Base-by-base conservation (phyloP, 768 basidiomycete species). In the Saitozyma podzolica region DNA sequence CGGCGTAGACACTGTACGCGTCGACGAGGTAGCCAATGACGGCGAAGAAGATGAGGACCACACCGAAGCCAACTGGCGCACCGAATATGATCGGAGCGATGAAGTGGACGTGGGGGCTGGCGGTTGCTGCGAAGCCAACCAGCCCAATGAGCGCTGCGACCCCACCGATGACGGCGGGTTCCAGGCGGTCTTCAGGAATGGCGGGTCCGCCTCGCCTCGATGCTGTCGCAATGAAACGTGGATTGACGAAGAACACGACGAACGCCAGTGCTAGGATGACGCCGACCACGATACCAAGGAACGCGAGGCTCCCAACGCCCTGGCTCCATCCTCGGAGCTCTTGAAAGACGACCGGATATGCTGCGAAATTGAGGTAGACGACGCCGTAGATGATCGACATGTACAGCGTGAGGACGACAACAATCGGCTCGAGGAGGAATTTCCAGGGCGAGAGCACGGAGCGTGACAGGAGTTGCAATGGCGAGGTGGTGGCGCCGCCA, bases 21-120 rank as follows among this genome's bases (percentile, higher is more conserved):
- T 89, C 88, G 84, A 90, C 86, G 59, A 89, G 82, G 79, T 89
- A 89, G 3, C 55, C 61, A 45, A 62, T 85, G 19, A 87, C 74
- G 49, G 84, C 83, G 65, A 86, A 84, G 77, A 88, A 80, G 58
- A 88, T 84, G 59, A 85, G 81, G 14, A 86, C 83, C 59, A 86
- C 83, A 6, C 85, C 85, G 20, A 80, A 73, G 16, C 88, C 89
- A 70, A 89, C 88, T 14, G 87, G 86, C 11, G 84, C 80, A 7
- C 85, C 86, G 11, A 84, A 84, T 42, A 88, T 42, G 71, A 89
- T 84, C 14, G 87, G 85, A 5, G 86, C 84, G 61, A 87, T 83
- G 84, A 85, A 88, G 65, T 84, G 88, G 0, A 87, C 67, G 1
- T 1, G 69, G 83, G 62, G 70, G 70, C 1, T 57, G 53, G 17